phyloP scores from a whole-genome alignment of 352 stramenopile genomes.

The Phytopythium delawarense region DNA sequence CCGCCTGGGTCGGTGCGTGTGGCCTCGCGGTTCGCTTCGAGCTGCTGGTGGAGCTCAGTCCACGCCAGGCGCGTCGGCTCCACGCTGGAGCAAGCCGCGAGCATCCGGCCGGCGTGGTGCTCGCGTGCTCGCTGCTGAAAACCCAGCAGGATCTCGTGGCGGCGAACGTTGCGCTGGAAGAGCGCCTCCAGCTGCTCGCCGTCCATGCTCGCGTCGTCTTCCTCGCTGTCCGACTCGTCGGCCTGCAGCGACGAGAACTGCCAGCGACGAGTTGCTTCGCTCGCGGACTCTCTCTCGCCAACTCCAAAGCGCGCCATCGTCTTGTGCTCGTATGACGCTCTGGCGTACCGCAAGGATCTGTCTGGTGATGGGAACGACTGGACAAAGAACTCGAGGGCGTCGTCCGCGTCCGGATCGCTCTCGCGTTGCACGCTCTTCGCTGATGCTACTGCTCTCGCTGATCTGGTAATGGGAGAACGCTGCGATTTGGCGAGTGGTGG shows the following conservation, averaged over 20 bases:
- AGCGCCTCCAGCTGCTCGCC: conserved; percentile 48
- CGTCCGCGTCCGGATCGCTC: conserved; percentile 9
- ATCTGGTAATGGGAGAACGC: background rate
- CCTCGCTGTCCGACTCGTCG: conserved; percentile 18
- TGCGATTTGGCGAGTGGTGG: background rate
- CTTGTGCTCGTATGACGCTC: background rate
- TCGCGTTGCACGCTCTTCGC: background rate
- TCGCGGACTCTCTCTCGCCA: background rate
- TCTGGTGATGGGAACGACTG: conserved; percentile 2
- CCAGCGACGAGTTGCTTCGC: conserved; percentile 14
- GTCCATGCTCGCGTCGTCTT: conserved; percentile 28
- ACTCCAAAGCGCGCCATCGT: background rate
- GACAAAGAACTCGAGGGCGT: conserved; percentile 38
- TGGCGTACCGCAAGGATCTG: conserved; percentile 8
- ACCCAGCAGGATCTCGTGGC: conserved; percentile 51
- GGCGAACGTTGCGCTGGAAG: conserved; percentile 57
- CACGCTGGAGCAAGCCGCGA: conserved; percentile 4
- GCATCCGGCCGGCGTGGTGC: conserved; percentile 7
- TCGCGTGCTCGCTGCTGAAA: conserved; percentile 31
- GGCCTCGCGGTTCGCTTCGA: conserved; percentile 22
- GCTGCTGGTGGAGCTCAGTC: conserved; percentile 31
- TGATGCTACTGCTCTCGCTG: background rate
- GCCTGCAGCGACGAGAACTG: conserved; percentile 8
- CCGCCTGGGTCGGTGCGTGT: background rate
- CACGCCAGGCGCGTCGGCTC: conserved; percentile 20